Evolutionary conservation across 768 basidiomycete genomes (phyloP), one percentile per base, ranked within the genome.

Genomic region (Inosperma sp.): DNA sequence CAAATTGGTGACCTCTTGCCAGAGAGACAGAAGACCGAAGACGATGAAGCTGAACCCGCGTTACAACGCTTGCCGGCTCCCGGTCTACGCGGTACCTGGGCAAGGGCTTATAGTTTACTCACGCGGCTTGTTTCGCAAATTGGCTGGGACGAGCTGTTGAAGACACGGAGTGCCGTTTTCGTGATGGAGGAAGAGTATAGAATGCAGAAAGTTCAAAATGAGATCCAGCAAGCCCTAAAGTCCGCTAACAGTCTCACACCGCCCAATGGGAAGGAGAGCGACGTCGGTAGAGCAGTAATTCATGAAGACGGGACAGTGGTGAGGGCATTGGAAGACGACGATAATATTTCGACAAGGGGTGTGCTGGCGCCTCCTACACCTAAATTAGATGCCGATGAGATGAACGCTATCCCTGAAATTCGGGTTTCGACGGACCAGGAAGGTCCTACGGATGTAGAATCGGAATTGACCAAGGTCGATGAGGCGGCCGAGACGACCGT

Each of bases 181-280:
- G 96, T 99, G 33, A 99, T 99, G 96, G 96, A 98, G 65, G 95
- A 99, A 65, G 96, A 99, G 65, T 99, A 99, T 65, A 80, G 96
- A 30, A 88, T 90, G 83, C 95, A 97, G 72, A 97, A 97, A 65
- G 85, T 88, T 2, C 81, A 88, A 5, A 72, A 65, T 2, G 90
- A 93, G 23, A 73, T 86, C n/a, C 72, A 75, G 41, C 65, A 72
- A 43, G 64, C 55, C n/a, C 57, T 61, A n/a, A 53, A 54, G 5
- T 57, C 57, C 8, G 36, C 66, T 8, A 66, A 66, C 33, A 58
- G 55, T 26, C 34, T 29, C n/a, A 49, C 47, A 62, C 43, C 52
- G 31, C 52, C 36, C 37, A 52, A 26, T 44, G 52, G 23, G 26
- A 59, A 57, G n/a, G 71, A 72, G 10, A 62, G 61, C 40, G 68